A percentile compares a stretch with the other conserved stretches of the same genome.
Conservation (phyloP, 345 rosid genomes). For the Eucalyptus pumila region DNA sequence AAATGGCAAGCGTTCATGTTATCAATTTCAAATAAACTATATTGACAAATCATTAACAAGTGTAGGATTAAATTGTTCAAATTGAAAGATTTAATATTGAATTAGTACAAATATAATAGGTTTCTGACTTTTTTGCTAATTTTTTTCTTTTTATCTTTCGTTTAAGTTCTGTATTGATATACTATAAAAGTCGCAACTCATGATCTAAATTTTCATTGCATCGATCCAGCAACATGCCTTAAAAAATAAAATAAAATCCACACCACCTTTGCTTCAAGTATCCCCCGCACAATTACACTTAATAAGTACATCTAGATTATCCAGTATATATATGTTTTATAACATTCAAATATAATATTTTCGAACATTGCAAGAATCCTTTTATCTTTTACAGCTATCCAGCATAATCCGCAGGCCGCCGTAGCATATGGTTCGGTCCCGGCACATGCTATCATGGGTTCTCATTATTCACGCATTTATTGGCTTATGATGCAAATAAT, state of each 20-base stretch:
- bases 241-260: background rate
- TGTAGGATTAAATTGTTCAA: background rate
- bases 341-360: background rate
- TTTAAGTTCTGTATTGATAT: background rate
- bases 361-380: background rate
- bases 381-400: background rate
- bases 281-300: background rate
- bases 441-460: background rate
- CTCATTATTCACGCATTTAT: background rate
- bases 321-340: background rate
- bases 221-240: background rate
- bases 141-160: background rate
- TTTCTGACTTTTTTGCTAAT: rapidly evolving
- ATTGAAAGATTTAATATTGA: background rate
- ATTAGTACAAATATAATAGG: rapidly evolving
- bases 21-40: too few species aligned
- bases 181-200: background rate
- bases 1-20: rapidly evolving
- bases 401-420: background rate
- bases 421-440: background rate
- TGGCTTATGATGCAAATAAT: background rate
- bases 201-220: background rate
- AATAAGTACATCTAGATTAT: background rate
- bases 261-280: background rate
- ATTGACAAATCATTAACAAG: too few species aligned